A percentile compares a stretch with the other conserved stretches of the same genome.
phyloP scores from a whole-genome alignment of 495 filamentous ascomycete genomes.

The Diplogelasinospora grovesii region DNA sequence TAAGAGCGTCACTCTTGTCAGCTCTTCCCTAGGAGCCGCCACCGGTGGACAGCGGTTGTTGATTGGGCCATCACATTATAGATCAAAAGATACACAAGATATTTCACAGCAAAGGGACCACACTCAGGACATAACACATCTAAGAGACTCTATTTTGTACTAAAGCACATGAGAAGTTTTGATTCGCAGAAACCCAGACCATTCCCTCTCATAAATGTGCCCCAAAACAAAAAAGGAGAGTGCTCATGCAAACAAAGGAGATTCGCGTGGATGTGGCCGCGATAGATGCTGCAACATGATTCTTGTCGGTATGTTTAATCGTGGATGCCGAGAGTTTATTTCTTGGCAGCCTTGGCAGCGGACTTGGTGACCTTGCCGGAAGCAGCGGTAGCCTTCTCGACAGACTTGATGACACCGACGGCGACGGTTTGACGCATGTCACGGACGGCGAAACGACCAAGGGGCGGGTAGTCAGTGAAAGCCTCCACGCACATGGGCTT shows the following conservation, averaged over 20 bases:
- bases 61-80: no score
- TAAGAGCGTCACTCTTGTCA: no score
- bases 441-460: slow-evolving; percentile 98
- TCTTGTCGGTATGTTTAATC: slow-evolving; percentile 11
- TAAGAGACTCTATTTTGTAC: slow-evolving; percentile 47
- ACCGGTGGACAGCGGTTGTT: no score
- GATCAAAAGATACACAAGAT: no score
- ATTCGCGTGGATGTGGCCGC: slow-evolving; percentile 22
- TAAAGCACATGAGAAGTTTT: slow-evolving; percentile 47
- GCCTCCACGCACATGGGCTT: slow-evolving; percentile 99
- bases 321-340: slow-evolving; percentile 35
- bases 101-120: no score
- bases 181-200: slow-evolving; percentile 36
- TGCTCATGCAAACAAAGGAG: slow-evolving; percentile 37
- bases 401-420: slow-evolving; percentile 85
- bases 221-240: slow-evolving; percentile 39
- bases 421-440: slow-evolving; percentile 90
- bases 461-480: slow-evolving; percentile 98
- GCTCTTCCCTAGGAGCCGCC: no score
- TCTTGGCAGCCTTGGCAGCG: slow-evolving; percentile 65
- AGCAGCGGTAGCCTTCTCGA: slow-evolving; percentile 40
- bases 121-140: no score
- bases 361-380: slow-evolving; percentile 57
- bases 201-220: slow-evolving; percentile 37
- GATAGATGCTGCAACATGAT: slow-evolving; percentile 13